A percentile compares a stretch with the other conserved stretches of the same genome.
Conservation (phyloP, 345 rosid species). For the Iberis pinnata region DNA sequence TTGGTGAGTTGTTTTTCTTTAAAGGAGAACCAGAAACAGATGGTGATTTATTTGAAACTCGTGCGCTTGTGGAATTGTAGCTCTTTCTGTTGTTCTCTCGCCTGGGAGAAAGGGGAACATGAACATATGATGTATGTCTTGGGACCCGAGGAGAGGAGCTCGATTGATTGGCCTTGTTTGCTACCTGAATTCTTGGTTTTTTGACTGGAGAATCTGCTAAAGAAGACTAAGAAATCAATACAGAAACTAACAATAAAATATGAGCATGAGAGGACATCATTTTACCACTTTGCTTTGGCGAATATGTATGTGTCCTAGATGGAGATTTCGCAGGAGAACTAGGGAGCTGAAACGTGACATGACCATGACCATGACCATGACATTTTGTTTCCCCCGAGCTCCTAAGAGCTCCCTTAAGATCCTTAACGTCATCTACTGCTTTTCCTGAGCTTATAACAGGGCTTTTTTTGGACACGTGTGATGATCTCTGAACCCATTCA, state of each 20-base stretch:
- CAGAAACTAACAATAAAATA: slow-evolving; percentile 8
- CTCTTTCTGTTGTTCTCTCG: slow-evolving; percentile 10
- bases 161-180: neutral
- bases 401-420: slow-evolving; percentile 25
- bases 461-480: slow-evolving; percentile 1
- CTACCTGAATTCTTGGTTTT: slow-evolving; percentile 21
- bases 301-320: neutral
- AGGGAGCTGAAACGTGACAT: slow-evolving; percentile 29
- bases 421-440: slow-evolving; percentile 9
- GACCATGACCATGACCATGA: slow-evolving; percentile 23
- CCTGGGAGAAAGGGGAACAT: slow-evolving; percentile 7
- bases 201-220: slow-evolving; percentile 17
- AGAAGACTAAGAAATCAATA: neutral
- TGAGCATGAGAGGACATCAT: slow-evolving; percentile 4
- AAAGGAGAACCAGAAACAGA: slow-evolving; percentile 1
- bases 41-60: slow-evolving; percentile 11
- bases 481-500: slow-evolving; percentile 18
- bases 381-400: slow-evolving; percentile 14
- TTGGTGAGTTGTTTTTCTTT: slow-evolving; percentile 15
- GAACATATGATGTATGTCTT: slow-evolving; percentile 10
- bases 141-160: neutral
- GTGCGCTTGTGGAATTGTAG: slow-evolving; percentile 8
- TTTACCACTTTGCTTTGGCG: slow-evolving; percentile 22
- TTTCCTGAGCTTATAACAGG: neutral
- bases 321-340: slow-evolving; percentile 14